Conservation (phyloP, 805 yeast species). For the Kodamaea hsintzibuensis region DNA sequence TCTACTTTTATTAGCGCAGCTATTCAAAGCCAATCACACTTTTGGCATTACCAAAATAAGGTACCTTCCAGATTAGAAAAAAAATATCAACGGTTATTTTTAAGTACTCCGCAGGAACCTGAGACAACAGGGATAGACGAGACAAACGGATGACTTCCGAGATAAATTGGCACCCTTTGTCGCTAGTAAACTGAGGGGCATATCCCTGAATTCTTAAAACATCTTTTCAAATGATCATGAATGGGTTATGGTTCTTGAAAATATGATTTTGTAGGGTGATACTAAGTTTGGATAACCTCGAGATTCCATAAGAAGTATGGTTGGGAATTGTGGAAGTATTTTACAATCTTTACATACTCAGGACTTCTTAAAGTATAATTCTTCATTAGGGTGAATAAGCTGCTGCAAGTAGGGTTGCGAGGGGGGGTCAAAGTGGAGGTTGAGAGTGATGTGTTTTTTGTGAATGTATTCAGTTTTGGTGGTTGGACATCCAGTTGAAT, state of each 20-base stretch:
- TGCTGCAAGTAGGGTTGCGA: too few species aligned
- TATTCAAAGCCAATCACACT: not conserved
- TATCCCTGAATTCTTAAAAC: not conserved
- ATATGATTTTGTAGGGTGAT: not conserved
- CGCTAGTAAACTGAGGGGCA: not conserved
- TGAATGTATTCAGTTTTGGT: too few species aligned
- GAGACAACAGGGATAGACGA: not conserved
- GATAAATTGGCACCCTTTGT: not conserved
- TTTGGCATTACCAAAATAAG: not conserved
- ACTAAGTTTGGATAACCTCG: too few species aligned
- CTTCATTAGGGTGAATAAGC: too few species aligned
- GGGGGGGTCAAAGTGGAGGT: too few species aligned
- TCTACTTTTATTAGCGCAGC: not conserved
- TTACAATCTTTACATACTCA: not conserved
- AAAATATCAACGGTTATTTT: not conserved
- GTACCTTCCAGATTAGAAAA: not conserved
- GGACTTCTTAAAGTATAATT: not conserved
- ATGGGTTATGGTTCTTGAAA: not conserved
- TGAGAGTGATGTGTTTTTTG: too few species aligned
- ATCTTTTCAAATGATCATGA: not conserved
- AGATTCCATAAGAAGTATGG: too few species aligned
- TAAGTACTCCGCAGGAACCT: not conserved
- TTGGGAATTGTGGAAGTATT: not conserved
- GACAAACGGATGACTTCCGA: not conserved
- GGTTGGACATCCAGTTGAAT: too few species aligned